These are phyloP conservation scores for Russula sp. DNA, from an alignment of 768 basidiomycete genomes.

Conservation along the genomic window DNA sequence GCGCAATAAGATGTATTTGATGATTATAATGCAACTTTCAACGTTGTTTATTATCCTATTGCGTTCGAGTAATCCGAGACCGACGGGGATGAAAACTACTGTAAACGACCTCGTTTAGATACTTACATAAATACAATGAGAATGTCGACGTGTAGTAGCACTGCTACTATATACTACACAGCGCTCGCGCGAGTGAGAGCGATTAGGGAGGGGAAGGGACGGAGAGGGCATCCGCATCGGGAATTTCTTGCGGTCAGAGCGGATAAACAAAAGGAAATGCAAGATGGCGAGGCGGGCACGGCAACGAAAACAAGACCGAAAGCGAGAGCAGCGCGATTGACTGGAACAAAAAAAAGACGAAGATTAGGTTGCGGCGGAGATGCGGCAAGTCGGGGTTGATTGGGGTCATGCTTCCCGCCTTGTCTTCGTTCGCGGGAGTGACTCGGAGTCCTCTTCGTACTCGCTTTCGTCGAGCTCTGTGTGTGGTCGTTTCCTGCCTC, in stretches of 20 bases:
- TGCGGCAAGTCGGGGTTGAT: neutral
- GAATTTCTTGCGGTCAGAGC: neutral
- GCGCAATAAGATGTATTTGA: neutral
- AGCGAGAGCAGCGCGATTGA: neutral
- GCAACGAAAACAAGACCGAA: conserved; percentile 4
- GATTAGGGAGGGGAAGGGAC: conserved; percentile 4
- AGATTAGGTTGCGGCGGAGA: neutral
- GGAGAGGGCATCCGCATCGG: neutral
- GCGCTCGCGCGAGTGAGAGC: conserved; percentile 6
- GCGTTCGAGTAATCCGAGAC: neutral
- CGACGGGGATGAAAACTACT: neutral
- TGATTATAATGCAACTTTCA: neutral
- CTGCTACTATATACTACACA: conserved; percentile 10
- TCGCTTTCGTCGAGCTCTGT: conserved; percentile 6
- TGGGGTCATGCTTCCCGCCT: neutral
- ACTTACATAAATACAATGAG: conserved; percentile 12
- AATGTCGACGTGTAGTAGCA: conserved; percentile 4
- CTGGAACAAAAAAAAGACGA: neutral
- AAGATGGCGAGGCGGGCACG: neutral
- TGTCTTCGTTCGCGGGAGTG: neutral
- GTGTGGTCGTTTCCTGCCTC: conserved; percentile 10
- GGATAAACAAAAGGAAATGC: neutral
- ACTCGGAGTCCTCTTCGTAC: neutral
- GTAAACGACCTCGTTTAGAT: conserved; percentile 7
- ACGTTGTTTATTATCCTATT: conserved; percentile 1